phyloP scores from a whole-genome alignment of 768 basidiomycete genomes.

The Boletus insuetus region DNA sequence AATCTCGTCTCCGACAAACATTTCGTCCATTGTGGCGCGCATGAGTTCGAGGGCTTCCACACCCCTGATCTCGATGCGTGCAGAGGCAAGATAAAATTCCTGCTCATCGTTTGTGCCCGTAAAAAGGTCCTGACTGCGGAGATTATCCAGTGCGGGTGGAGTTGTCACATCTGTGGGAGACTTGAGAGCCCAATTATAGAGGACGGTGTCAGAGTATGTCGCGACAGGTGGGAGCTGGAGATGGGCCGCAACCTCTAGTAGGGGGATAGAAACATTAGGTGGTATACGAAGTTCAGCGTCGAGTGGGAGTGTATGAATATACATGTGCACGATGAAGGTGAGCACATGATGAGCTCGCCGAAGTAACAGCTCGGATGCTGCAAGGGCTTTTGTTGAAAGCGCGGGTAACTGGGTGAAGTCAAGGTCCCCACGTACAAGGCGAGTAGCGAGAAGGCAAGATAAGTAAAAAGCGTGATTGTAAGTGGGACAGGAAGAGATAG shows the following conservation, averaged over 20 bases:
- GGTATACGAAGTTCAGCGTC: slow-evolving; percentile 63
- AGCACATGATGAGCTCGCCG: slow-evolving; percentile 74
- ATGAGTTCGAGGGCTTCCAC: slow-evolving; percentile 84
- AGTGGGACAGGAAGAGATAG: not conserved
- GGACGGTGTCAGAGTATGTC: slow-evolving; percentile 88
- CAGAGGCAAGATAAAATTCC: slow-evolving; percentile 85
- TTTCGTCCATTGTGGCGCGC: slow-evolving; percentile 83
- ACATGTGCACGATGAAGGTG: slow-evolving; percentile 72
- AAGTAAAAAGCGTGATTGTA: not conserved
- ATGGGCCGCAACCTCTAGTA: slow-evolving; percentile 63
- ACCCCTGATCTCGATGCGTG: slow-evolving; percentile 83
- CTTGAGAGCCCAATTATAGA: slow-evolving; percentile 74
- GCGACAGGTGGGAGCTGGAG: slow-evolving; percentile 84
- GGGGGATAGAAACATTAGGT: slow-evolving; percentile 65
- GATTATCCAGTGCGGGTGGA: slow-evolving; percentile 49
- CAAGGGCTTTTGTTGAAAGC: slow-evolving; percentile 45
- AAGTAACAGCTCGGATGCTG: slow-evolving; percentile 51
- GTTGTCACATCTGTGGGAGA: slow-evolving; percentile 27
- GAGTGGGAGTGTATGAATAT: slow-evolving; percentile 62
- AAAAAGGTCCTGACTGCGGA: slow-evolving; percentile 67
- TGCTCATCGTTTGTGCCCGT: slow-evolving; percentile 78
- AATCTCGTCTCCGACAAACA: slow-evolving; percentile 71
- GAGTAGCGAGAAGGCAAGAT: not conserved
- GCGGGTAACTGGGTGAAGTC: slow-evolving; percentile 48
- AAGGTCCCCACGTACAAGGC: not conserved